Evolutionary conservation across 129 eudicot species (phyloP).

Genomic region (Pseudognaphalium luteoalbum): DNA sequence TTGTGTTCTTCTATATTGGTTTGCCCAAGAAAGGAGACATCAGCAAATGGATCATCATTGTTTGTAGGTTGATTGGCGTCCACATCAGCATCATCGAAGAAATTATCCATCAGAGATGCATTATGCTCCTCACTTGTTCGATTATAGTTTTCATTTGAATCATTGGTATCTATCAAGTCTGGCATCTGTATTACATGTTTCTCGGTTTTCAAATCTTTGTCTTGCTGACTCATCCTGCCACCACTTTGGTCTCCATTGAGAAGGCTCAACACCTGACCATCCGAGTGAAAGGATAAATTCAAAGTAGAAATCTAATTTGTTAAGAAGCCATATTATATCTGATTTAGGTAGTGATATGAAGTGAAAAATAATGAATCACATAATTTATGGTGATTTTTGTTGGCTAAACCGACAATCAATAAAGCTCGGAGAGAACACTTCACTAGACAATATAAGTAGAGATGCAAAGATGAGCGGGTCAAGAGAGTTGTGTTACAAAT

Average conservation of each 20-base stretch:
- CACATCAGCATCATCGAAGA: conserved; percentile 54
- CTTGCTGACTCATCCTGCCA: conserved; percentile 41
- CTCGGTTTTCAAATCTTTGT: conserved; percentile 39
- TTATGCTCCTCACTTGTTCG: conserved; percentile 39
- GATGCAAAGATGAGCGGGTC: background rate
- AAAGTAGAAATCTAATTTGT: background rate
- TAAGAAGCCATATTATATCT: background rate
- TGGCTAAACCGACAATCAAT: no score
- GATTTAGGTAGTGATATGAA: background rate
- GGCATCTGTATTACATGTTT: conserved; percentile 63
- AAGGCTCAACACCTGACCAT: conserved; percentile 68
- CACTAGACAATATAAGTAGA: background rate
- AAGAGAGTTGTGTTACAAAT: background rate
- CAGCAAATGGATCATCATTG: conserved; percentile 91
- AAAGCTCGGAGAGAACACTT: no score
- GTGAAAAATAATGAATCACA: background rate
- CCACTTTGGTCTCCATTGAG: conserved; percentile 55
- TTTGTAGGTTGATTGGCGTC: conserved; percentile 39
- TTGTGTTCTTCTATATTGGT: conserved; percentile 51
- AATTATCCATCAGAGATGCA: conserved; percentile 51
- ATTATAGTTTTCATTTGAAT: conserved; percentile 36
- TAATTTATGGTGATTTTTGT: no score
- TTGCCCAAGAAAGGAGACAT: conserved; percentile 74
- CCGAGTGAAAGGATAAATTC: conserved; percentile 16
- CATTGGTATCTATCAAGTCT: conserved; percentile 81